Evolutionary conservation across 441 rosid genomes (phyloP), one percentile per base, ranked within the genome.

Genomic region (Pelargonium cotyledonis): DNA sequence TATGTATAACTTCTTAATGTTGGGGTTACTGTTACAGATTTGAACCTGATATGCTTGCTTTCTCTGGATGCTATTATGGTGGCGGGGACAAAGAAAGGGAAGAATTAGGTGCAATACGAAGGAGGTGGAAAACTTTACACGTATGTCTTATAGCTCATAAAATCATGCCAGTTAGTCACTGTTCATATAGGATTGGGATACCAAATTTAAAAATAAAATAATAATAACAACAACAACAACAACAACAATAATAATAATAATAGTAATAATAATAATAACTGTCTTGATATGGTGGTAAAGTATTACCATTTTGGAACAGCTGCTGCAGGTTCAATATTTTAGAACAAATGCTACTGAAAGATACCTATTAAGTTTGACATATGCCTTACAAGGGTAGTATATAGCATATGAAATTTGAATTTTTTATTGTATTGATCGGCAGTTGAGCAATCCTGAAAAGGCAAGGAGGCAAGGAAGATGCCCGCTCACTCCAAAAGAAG

Each of bases 31-130:
- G 58, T 71, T 79, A 35, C 86, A 95, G 99, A 87, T 95, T 89
- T 75, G 99, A 95, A 72, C 89, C 98, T 15, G 99, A 95, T 73
- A 95, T 95, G 99, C 92, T 95, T 65, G 99, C 98, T 57, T 86
- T 84, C 84, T 86, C 88, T 31, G 90, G 90, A 70, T 86, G 90
- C 75, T 79, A 86, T 76, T 84, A 82, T 7, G 86, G 90, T 31
- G 90, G 90, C 47, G 99, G 97, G 70, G 98, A 92, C 44, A 82
- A 78, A 80, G 98, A 95, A 81, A 86, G 80, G 71, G 82, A 70
- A 69, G 95, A 89, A 71, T 76, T 95, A 21, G 92, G 91, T 75
- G 82, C 91, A 16, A 88, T 92, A 73, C 80, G 94, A 51, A 92
- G 78, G 86, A 87, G 98, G 83, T 95, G 99, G 99, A 92, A 89